Evolutionary conservation across 192 early-diverging fungal species (phyloP).

Genomic region (Geranomyces variabilis): DNA sequence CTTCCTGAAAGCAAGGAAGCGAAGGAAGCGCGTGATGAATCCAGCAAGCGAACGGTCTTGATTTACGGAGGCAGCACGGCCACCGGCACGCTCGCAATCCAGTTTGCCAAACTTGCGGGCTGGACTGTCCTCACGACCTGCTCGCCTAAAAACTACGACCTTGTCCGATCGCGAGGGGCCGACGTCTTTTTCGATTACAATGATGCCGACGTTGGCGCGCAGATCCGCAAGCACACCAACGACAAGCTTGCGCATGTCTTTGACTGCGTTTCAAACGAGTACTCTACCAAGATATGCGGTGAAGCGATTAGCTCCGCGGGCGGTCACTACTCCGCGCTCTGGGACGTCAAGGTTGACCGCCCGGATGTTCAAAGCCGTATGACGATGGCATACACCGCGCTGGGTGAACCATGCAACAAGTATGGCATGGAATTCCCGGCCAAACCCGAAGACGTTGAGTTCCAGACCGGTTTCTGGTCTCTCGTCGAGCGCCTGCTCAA

Average conservation of each 20-base stretch:
- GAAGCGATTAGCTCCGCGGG: not conserved
- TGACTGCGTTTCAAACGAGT: slow-evolving; percentile 14
- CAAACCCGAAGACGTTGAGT: slow-evolving; percentile 20
- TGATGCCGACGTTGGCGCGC: not conserved
- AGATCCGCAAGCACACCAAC: slow-evolving; percentile 21
- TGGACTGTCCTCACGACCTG: slow-evolving; percentile 29
- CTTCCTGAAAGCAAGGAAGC: slow-evolving; percentile 16
- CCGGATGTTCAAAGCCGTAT: not conserved
- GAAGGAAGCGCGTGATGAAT: too few relatives aligned
- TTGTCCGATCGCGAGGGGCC: slow-evolving; percentile 26
- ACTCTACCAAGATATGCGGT: slow-evolving; percentile 19
- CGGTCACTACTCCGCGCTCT: slow-evolving; percentile 25
- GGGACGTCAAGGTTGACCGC: slow-evolving; percentile 4
- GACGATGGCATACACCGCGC: slow-evolving; percentile 34
- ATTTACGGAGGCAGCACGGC: slow-evolving; percentile 40
- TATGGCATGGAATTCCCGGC: slow-evolving; percentile 1
- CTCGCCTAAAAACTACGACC: slow-evolving; percentile 34
- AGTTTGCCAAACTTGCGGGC: slow-evolving; percentile 30
- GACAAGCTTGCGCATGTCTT: slow-evolving; percentile 23
- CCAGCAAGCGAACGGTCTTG: slow-evolving; percentile 23
- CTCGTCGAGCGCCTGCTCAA: slow-evolving; percentile 36
- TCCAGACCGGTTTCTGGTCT: slow-evolving; percentile 33
- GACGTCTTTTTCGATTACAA: slow-evolving; percentile 37
- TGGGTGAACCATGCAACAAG: slow-evolving; percentile 24
- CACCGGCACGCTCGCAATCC: slow-evolving; percentile 44